These are phyloP conservation scores for Mycena olivaceomarginata DNA, from an alignment of 768 basidiomycete genomes.

Conservation along the genomic window DNA sequence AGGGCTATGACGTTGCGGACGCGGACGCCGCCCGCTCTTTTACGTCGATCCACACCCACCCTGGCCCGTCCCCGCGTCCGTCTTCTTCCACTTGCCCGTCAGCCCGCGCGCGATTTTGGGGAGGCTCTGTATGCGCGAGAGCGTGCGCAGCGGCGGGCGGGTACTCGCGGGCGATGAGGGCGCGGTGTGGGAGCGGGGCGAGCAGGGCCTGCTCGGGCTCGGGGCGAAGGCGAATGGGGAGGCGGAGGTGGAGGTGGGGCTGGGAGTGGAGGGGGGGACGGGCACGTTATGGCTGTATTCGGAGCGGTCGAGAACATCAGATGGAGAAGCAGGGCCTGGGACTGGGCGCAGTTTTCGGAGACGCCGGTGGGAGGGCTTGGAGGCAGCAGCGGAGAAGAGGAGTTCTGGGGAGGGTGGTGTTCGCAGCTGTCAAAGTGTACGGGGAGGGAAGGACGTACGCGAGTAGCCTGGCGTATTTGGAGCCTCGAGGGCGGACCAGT, in stretches of 20 bases:
- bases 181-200: neutral
- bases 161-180: neutral
- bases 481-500: slow-evolving; percentile 42
- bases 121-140: slow-evolving; percentile 22
- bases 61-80: neutral
- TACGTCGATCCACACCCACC: slow-evolving; percentile 43
- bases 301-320: slow-evolving; percentile 37
- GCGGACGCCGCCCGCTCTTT: neutral
- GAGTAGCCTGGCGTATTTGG: slow-evolving; percentile 42
- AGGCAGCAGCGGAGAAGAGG: slow-evolving; percentile 19
- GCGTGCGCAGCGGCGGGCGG: neutral
- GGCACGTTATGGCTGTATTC: slow-evolving; percentile 33
- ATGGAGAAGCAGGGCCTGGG: slow-evolving; percentile 32
- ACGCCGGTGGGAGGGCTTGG: neutral
- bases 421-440: neutral
- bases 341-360: slow-evolving; percentile 35
- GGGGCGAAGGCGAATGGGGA: no score
- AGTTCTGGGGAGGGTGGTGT: slow-evolving; percentile 11
- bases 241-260: neutral
- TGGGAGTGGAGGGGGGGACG: neutral
- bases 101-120: slow-evolving; percentile 34
- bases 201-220: neutral
- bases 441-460: neutral
- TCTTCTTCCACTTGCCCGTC: slow-evolving; percentile 11
- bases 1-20: neutral